These are phyloP conservation scores for Thalassiosira sp. DNA, from an alignment of 352 stramenopile species.

Conservation along the genomic window DNA sequence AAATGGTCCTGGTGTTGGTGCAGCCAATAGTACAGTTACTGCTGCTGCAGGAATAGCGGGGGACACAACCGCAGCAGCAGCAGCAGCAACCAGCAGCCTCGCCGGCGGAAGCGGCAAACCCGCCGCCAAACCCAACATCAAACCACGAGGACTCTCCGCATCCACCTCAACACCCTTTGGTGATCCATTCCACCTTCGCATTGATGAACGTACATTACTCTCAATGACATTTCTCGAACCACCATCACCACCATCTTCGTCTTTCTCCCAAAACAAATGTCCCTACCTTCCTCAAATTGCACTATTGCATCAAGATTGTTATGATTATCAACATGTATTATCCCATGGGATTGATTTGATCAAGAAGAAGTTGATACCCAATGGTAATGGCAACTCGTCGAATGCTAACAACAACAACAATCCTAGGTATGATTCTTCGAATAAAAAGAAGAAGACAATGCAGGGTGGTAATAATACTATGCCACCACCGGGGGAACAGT, in stretches of 20 bases:
- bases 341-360: conserved; percentile 62
- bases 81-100: too few relatives aligned
- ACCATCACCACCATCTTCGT: background rate
- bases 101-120: background rate
- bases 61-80: too few relatives aligned
- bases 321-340: conserved; percentile 66
- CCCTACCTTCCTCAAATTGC: conserved; percentile 64
- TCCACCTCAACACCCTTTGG: conserved; percentile 30
- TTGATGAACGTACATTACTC: conserved; percentile 73
- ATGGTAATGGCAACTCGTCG: too few relatives aligned
- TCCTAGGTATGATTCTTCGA: too few relatives aligned
- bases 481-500: conserved; percentile 20
- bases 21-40: background rate
- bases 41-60: background rate
- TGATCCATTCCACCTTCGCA: conserved; percentile 66
- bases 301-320: conserved; percentile 76
- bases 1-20: background rate
- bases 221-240: conserved; percentile 62
- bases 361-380: conserved; percentile 39
- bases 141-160: too few relatives aligned
- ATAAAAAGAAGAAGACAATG: background rate
- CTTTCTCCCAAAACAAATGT: background rate
- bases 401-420: too few relatives aligned
- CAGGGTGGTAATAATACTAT: background rate
- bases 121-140: too few relatives aligned